phyloP scores from a whole-genome alignment of 2,329 filamentous ascomycete genomes.

The Raffaelea albimanens region DNA sequence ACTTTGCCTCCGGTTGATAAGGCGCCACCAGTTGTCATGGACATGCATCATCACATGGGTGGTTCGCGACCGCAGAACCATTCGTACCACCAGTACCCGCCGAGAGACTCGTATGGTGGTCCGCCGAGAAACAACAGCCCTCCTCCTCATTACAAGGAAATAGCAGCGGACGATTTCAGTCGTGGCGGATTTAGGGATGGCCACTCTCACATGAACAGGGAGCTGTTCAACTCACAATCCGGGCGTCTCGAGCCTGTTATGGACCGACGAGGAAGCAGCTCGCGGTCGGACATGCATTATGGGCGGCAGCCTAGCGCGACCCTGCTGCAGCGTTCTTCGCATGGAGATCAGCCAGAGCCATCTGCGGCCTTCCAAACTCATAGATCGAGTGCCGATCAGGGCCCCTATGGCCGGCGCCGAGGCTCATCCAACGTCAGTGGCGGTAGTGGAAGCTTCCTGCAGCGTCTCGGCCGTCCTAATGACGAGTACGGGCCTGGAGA shows the following conservation, averaged over 20 bases:
- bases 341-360: slow-evolving; percentile 60
- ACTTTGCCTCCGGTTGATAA: slow-evolving; percentile 76
- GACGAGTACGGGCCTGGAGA: slow-evolving; percentile 34
- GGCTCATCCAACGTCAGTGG: slow-evolving; percentile 89
- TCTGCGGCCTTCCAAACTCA: slow-evolving; percentile 79
- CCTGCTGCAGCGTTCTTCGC: slow-evolving; percentile 64
- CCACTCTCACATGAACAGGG: slow-evolving; percentile 51
- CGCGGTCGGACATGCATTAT: slow-evolving; percentile 55
- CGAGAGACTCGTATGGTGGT: slow-evolving; percentile 42
- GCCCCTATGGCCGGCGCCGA: slow-evolving; percentile 63
- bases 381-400: slow-evolving; percentile 56
- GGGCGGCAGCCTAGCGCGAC: slow-evolving; percentile 52
- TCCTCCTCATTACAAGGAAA: slow-evolving; percentile 61
- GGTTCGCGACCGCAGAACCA: background rate
- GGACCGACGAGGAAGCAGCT: slow-evolving; percentile 63
- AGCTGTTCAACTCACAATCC: slow-evolving; percentile 91
- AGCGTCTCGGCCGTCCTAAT: slow-evolving; percentile 39
- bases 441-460: slow-evolving; percentile 61
- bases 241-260: slow-evolving; percentile 84
- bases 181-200: slow-evolving; percentile 73
- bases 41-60: slow-evolving; percentile 28
- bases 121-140: slow-evolving; percentile 13
- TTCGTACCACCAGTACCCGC: slow-evolving; percentile 18
- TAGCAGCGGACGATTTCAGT: slow-evolving; percentile 89
- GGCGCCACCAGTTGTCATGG: slow-evolving; percentile 58